These are phyloP conservation scores for Boletus reticuloceps DNA, from an alignment of 768 basidiomycete genomes.

Conservation along the genomic window DNA sequence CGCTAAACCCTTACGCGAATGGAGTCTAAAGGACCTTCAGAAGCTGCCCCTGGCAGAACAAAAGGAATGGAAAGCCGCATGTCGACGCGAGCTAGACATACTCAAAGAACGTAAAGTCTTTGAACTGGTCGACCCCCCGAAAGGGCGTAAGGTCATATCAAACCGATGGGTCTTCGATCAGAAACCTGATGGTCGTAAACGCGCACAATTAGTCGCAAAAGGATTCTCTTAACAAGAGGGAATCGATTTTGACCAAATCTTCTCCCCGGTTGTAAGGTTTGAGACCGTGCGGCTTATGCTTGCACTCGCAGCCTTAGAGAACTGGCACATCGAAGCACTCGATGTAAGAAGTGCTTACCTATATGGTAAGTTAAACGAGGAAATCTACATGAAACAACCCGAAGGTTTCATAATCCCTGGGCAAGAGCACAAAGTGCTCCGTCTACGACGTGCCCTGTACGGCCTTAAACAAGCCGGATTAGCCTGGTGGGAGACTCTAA, in stretches of 20 bases:
- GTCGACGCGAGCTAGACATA: too few species aligned
- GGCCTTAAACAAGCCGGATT: not conserved
- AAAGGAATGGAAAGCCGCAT: not conserved
- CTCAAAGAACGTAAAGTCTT: not conserved
- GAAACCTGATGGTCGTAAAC: too few species aligned
- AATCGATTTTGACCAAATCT: too few species aligned
- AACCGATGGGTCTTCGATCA: not conserved
- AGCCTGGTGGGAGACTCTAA: not conserved
- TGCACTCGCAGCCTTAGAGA: not conserved
- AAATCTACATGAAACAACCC: not conserved
- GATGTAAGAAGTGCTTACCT: not conserved
- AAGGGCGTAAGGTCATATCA: too few species aligned
- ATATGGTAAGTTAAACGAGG: not conserved
- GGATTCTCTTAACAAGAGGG: too few species aligned
- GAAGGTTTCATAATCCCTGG: not conserved
- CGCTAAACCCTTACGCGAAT: too few species aligned
- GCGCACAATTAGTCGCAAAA: too few species aligned
- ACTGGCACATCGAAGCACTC: not conserved
- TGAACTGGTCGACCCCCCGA: too few species aligned
- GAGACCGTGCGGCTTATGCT: not conserved
- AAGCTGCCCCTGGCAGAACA: not conserved
- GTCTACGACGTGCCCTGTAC: not conserved
- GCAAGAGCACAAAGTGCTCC: not conserved
- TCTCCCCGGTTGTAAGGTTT: too few species aligned
- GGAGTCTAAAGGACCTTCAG: not conserved